A percentile compares a stretch with the other conserved stretches of the same genome.
These are phyloP conservation scores for Monilinia fructigena DNA, from an alignment of 2,329 filamentous ascomycete species.

Conservation along the genomic window DNA sequence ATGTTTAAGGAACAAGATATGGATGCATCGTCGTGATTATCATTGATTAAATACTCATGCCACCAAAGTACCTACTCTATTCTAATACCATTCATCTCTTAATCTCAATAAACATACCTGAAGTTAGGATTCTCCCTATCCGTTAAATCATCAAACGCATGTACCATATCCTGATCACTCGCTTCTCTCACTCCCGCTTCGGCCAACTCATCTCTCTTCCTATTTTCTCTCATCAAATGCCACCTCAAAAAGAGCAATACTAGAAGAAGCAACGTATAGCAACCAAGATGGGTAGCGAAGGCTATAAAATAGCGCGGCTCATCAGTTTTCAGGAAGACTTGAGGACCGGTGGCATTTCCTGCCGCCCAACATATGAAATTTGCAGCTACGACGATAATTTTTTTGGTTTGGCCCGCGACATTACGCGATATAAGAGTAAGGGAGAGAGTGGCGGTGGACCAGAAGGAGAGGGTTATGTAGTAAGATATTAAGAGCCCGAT, in stretches of 20 bases:
- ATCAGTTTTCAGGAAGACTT: constrained; percentile 54
- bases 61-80: not conserved
- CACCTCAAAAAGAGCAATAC: constrained; percentile 20
- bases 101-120: constrained; percentile 24
- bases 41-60: not conserved
- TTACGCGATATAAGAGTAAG: constrained; percentile 61
- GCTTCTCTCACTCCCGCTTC: constrained; percentile 8
- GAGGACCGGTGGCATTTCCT: constrained; percentile 53
- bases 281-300: constrained; percentile 54
- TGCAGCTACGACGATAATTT: constrained; percentile 53
- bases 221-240: constrained; percentile 22
- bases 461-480: constrained; percentile 76
- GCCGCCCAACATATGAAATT: constrained; percentile 59
- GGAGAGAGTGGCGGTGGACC: constrained; percentile 67
- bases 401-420: constrained; percentile 61
- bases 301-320: constrained; percentile 53
- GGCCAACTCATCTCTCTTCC: constrained; percentile 20
- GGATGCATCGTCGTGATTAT: not conserved
- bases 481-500: constrained; percentile 70
- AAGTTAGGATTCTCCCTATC: constrained; percentile 37
- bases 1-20: not conserved
- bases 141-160: constrained; percentile 39
- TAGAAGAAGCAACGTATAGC: constrained; percentile 36
- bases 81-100: not conserved
- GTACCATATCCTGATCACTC: constrained; percentile 30